Percentiles rank a stretch among this genome's conserved stretches.
Evolutionary conservation across 495 filamentous ascomycete genomes (phyloP).

Genomic region (Schizothecium vesticola): DNA sequence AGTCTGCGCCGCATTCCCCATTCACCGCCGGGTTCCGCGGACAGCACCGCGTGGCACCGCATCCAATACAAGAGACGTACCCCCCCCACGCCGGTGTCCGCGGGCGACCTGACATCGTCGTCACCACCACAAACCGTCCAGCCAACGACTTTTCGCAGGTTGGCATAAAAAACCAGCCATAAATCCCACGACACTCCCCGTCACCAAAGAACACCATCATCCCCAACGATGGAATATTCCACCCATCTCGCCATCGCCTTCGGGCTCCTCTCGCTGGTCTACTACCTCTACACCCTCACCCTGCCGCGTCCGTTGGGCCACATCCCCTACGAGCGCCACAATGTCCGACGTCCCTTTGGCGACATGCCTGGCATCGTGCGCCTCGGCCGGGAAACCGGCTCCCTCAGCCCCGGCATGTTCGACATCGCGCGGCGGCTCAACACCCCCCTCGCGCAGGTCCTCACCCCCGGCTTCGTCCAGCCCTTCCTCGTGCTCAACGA

Average conservation of each 20-base stretch:
- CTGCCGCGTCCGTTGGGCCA: conserved; percentile 24
- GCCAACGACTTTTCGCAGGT: background rate
- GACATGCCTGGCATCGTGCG: conserved; percentile 25
- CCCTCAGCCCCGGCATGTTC: conserved; percentile 8
- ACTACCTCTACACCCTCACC: background rate
- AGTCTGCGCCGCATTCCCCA: background rate
- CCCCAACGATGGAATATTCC: background rate
- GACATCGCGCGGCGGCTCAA: conserved; percentile 13
- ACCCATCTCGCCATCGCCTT: background rate
- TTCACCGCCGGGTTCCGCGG: background rate
- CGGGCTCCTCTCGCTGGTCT: background rate
- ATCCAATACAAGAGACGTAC: background rate
- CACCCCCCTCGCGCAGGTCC: conserved; percentile 25
- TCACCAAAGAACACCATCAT: background rate
- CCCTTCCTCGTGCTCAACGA: conserved; percentile 27
- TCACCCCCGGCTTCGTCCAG: conserved; percentile 16
- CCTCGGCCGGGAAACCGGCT: conserved; percentile 7
- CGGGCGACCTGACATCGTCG: background rate
- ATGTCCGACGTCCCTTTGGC: conserved; percentile 24
- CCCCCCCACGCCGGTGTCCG: background rate
- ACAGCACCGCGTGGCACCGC: background rate
- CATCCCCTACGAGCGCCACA: conserved; percentile 30
- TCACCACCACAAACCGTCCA: background rate
- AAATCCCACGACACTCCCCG: background rate
- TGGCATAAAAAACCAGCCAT: background rate